A percentile compares a stretch with the other conserved stretches of the same genome.
These are phyloP conservation scores for Xylaria multiplex DNA, from an alignment of 2,329 filamentous ascomycete species.

Conservation along the genomic window DNA sequence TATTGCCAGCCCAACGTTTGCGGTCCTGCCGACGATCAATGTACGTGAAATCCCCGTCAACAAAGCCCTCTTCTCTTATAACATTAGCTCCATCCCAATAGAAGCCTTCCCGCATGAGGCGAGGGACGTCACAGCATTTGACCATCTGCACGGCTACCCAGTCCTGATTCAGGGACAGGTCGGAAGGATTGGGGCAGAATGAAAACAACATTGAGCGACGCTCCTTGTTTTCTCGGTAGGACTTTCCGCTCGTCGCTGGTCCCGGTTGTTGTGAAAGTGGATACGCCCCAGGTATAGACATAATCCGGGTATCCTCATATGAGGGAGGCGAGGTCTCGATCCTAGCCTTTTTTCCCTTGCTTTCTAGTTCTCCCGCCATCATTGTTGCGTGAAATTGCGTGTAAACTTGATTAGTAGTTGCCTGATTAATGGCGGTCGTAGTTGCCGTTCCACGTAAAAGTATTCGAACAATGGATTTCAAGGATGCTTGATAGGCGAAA, in stretches of 20 bases:
- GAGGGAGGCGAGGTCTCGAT: no score
- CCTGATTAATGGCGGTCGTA: no score
- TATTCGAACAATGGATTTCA: no score
- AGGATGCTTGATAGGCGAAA: no score
- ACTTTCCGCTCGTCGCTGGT: conserved; percentile 2
- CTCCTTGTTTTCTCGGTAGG: not conserved
- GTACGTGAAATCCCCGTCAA: not conserved
- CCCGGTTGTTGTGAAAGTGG: conserved; percentile 11
- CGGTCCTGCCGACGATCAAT: not conserved
- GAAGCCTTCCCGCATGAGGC: conserved; percentile 21
- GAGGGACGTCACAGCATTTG: conserved; percentile 14
- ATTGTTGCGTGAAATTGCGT: no score
- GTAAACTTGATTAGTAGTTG: no score
- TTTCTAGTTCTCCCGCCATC: no score
- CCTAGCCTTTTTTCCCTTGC: no score
- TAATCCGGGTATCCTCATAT: no score
- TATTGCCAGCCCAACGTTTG: not conserved
- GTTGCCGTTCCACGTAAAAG: no score
- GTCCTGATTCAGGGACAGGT: not conserved
- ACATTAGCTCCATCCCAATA: conserved; percentile 13
- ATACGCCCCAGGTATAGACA: no score
- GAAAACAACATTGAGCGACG: not conserved
- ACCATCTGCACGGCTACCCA: conserved; percentile 1
- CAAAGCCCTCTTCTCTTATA: conserved; percentile 5
- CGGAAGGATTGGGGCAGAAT: not conserved